These are phyloP conservation scores for Aspergillus saccharolyticus DNA, from an alignment of 495 filamentous ascomycete species.

Conservation along the genomic window DNA sequence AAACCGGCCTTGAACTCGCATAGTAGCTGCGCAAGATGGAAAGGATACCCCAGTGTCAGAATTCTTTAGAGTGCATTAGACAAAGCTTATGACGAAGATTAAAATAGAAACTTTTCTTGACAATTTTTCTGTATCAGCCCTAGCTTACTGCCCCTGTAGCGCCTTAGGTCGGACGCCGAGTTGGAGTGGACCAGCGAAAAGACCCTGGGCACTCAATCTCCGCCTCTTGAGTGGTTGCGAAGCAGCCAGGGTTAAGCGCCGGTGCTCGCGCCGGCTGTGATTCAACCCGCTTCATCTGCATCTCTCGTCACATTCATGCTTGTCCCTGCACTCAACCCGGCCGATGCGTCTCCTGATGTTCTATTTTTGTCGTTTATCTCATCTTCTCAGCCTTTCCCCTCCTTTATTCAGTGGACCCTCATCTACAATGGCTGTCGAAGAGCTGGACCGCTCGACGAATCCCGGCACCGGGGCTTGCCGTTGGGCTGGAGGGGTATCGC, in stretches of 20 bases:
- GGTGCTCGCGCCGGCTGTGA: slow-evolving; percentile 21
- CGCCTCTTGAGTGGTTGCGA: slow-evolving; percentile 15
- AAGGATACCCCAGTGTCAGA: slow-evolving; percentile 4
- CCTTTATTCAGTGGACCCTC: background rate
- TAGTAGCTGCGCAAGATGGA: slow-evolving; percentile 11
- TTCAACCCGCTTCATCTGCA: slow-evolving; percentile 10
- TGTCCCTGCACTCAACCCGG: background rate
- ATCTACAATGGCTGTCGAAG: background rate
- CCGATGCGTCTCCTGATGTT: background rate
- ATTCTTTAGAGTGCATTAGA: slow-evolving; percentile 5
- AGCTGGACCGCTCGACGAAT: background rate
- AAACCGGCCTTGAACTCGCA: background rate
- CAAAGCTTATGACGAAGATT: background rate
- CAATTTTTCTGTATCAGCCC: background rate
- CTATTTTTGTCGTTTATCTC: background rate
- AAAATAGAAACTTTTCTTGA: background rate
- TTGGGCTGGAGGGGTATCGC: slow-evolving; percentile 21
- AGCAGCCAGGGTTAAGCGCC: slow-evolving; percentile 13
- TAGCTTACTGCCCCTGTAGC: background rate
- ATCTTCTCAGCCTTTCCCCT: no score
- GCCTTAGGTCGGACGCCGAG: background rate
- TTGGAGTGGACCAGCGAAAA: background rate
- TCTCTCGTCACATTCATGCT: background rate
- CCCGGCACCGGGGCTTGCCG: slow-evolving; percentile 6
- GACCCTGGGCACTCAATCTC: background rate